A percentile compares a stretch with the other conserved stretches of the same genome.
Evolutionary conservation across 768 basidiomycete genomes (phyloP).

Genomic region (Auricularia heimuer): DNA sequence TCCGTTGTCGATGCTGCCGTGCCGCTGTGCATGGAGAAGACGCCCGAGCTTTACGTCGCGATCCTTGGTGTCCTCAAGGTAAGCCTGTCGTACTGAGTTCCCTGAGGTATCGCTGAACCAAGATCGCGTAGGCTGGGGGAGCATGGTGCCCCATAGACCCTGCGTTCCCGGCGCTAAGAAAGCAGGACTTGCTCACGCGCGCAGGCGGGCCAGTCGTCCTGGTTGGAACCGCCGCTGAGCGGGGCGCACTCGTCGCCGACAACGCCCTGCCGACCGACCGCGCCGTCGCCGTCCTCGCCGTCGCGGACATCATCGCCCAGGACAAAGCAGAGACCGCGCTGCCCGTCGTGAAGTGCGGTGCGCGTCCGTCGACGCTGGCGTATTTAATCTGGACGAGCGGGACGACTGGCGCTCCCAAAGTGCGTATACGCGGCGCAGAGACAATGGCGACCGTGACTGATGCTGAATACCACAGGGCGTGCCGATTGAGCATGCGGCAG

Average conservation of each 20-base stretch:
- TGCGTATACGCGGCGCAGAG: not conserved
- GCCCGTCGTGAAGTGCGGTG: not conserved
- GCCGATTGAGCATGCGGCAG: not conserved
- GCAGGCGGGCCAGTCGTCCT: not conserved
- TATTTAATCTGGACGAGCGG: not conserved
- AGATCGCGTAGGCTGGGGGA: not conserved
- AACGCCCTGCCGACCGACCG: not conserved
- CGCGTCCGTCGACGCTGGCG: not conserved
- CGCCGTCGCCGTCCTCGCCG: not conserved
- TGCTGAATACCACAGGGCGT: not conserved
- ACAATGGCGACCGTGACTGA: not conserved
- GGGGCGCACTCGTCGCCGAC: not conserved
- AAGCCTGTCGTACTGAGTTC: not conserved
- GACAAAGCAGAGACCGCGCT: not conserved
- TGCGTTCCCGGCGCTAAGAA: not conserved
- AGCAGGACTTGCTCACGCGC: not conserved
- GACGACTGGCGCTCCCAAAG: not conserved
- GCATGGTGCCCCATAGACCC: not conserved
- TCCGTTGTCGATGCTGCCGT: not conserved
- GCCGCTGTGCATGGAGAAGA: conserved; percentile 3
- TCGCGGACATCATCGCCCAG: not conserved
- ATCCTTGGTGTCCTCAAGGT: not conserved
- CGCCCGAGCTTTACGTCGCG: conserved; percentile 1
- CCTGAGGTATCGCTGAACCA: not conserved
- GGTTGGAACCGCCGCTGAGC: not conserved